Evolutionary conservation across 1,284 basidiomycete genomes (phyloP).

Genomic region (Agaricales sp.): DNA sequence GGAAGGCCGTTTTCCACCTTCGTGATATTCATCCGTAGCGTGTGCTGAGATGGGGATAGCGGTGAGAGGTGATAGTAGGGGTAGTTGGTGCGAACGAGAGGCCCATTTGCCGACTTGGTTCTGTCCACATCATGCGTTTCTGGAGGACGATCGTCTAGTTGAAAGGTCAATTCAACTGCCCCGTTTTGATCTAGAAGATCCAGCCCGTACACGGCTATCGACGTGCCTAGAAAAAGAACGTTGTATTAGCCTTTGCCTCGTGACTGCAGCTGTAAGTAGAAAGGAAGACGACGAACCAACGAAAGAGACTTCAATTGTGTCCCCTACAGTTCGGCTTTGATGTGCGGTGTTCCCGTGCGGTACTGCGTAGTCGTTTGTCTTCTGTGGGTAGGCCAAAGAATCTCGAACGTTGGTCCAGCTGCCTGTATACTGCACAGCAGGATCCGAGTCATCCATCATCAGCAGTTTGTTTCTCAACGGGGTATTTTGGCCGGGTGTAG

Average conservation of each 20-base stretch:
- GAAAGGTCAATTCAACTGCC: neutral
- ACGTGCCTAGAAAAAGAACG: too few relatives aligned
- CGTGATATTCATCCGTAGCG: neutral
- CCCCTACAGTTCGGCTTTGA: neutral
- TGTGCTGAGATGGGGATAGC: neutral
- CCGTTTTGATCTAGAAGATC: too few relatives aligned
- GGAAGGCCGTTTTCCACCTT: neutral
- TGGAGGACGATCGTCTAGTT: neutral
- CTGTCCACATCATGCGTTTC: too few relatives aligned
- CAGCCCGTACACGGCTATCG: neutral
- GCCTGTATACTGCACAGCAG: neutral
- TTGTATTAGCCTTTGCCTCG: too few relatives aligned
- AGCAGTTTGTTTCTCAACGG: neutral
- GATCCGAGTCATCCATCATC: neutral
- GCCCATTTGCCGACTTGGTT: too few relatives aligned
- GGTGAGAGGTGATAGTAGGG: neutral
- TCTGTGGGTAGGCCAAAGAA: neutral
- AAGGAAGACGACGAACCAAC: neutral
- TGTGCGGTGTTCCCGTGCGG: neutral
- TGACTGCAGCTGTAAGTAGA: too few relatives aligned
- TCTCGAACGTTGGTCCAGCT: neutral
- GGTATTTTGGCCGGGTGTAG: neutral
- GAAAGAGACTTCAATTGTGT: neutral
- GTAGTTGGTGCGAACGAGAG: too few relatives aligned
- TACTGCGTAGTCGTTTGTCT: neutral